phyloP scores from a whole-genome alignment of 2,329 filamentous ascomycete species.

The Colletotrichum sp. region DNA sequence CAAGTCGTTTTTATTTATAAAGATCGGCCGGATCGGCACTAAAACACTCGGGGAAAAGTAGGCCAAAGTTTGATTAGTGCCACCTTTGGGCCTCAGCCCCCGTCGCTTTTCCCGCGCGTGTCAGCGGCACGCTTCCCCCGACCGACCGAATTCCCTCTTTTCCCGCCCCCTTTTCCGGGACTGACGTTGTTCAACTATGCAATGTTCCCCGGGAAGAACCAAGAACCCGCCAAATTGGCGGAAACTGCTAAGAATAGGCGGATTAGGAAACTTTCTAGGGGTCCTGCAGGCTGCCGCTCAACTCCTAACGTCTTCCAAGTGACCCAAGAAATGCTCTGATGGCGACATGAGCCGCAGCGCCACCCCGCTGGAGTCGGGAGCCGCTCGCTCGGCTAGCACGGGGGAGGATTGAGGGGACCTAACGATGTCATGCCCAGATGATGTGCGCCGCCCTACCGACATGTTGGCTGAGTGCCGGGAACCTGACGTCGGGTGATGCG shows the following conservation, averaged over 20 bases:
- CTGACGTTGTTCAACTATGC: neutral
- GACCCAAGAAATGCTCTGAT: neutral
- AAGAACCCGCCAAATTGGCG: neutral
- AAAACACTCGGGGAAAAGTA: neutral
- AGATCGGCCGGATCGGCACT: constrained; percentile 11
- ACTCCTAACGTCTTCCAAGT: neutral
- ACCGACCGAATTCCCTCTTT: neutral
- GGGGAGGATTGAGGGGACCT: neutral
- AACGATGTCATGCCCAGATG: constrained; percentile 3
- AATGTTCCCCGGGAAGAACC: neutral
- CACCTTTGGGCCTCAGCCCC: neutral
- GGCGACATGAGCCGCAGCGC: neutral
- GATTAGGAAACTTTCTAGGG: neutral
- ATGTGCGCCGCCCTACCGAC: neutral
- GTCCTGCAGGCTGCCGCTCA: neutral
- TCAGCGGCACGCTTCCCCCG: neutral
- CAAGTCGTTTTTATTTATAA: neutral
- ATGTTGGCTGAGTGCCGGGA: neutral
- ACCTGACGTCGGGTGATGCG: neutral
- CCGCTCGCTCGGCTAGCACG: neutral
- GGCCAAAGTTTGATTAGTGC: constrained; percentile 5
- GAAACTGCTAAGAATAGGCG: neutral
- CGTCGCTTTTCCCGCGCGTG: neutral
- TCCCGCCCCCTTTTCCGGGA: neutral
- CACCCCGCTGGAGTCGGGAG: neutral